Conservation (phyloP, 2,329 filamentous ascomycete genomes). For the Colletotrichum tropicale region DNA sequence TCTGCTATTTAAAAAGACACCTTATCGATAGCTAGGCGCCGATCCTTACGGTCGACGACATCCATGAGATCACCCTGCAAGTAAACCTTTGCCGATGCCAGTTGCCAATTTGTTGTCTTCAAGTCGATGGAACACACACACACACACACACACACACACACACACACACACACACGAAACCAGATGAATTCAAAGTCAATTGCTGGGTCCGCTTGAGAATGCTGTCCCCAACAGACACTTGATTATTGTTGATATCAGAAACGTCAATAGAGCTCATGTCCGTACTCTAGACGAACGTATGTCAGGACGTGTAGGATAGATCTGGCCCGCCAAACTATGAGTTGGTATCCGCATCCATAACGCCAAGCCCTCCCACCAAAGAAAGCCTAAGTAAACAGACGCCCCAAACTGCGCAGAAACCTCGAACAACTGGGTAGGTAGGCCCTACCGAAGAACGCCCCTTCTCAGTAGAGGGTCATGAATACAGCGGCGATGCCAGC, state of each 20-base stretch:
- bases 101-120: not conserved
- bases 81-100: not conserved
- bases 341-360: not conserved
- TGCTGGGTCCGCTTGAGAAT: not conserved
- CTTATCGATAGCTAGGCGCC: not conserved
- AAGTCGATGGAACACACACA: not conserved
- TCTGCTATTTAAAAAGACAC: slow-evolving; percentile 34
- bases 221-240: not conserved
- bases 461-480: slow-evolving; percentile 49
- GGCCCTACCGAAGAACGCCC: not conserved
- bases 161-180: not conserved
- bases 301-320: not conserved
- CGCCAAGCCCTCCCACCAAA: not conserved
- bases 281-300: not conserved
- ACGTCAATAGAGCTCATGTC: not conserved
- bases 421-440: not conserved
- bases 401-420: not conserved
- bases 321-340: not conserved
- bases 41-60: not conserved
- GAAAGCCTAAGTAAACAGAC: not conserved
- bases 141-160: not conserved
- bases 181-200: not conserved
- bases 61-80: not conserved
- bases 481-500: slow-evolving; percentile 73
- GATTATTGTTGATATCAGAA: not conserved